These are phyloP conservation scores for Ormosia emarginata DNA, from an alignment of 306 rosid species.

Conservation along the genomic window DNA sequence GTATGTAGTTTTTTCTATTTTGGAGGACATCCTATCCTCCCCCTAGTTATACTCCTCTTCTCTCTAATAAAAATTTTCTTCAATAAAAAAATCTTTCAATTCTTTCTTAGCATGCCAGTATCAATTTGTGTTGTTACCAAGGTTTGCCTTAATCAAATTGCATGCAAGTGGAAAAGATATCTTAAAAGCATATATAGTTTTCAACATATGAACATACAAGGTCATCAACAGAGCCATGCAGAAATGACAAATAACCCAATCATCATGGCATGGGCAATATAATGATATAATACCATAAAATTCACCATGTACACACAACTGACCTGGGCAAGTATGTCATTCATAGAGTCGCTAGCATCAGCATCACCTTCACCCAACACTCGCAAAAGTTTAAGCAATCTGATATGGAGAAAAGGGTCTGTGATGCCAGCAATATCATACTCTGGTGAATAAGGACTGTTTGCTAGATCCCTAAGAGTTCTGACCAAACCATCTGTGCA, in stretches of 20 bases:
- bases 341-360: constrained; percentile 90
- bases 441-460: constrained; percentile 95
- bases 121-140: not conserved
- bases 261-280: not conserved
- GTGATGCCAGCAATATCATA: constrained; percentile 96
- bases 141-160: not conserved
- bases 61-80: not conserved
- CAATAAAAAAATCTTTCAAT: not conserved
- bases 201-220: constrained; percentile 2
- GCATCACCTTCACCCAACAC: constrained; percentile 91
- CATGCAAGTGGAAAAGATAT: constrained; percentile 19
- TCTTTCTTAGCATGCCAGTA: not conserved
- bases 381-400: constrained; percentile 84
- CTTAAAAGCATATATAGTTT: not conserved
- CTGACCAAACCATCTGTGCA: constrained; percentile 87
- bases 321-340: constrained; percentile 99
- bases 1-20: not conserved
- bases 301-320: constrained; percentile 14
- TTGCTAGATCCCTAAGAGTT: constrained; percentile 80
- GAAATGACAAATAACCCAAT: not conserved
- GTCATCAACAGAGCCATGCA: constrained; percentile 9
- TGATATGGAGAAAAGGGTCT: constrained; percentile 95
- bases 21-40: not conserved
- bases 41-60: not conserved
- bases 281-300: constrained; percentile 13